These are phyloP conservation scores for Papiliotrema terrestris DNA, from an alignment of 1,284 basidiomycete genomes.

Conservation along the genomic window DNA sequence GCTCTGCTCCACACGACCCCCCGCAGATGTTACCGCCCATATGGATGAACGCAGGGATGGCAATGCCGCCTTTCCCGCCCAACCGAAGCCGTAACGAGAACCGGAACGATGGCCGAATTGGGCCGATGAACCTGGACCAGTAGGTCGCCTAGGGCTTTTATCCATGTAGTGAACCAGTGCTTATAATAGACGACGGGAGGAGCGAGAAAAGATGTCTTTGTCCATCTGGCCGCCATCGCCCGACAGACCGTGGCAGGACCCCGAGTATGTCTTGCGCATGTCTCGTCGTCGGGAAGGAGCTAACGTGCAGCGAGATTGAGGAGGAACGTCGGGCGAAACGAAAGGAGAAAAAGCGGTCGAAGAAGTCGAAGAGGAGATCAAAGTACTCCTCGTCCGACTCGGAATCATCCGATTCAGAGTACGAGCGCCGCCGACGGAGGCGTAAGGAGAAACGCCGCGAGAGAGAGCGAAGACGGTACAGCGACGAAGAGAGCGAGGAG, in stretches of 20 bases:
- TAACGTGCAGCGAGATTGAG: constrained; percentile 20
- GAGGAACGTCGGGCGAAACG: constrained; percentile 25
- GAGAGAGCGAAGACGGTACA: constrained; percentile 42
- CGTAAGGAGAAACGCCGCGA: constrained; percentile 21
- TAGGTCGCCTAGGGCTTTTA: neutral
- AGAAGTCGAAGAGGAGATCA: constrained; percentile 19
- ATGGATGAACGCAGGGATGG: neutral
- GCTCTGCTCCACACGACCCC: neutral
- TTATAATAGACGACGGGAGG: constrained; percentile 63
- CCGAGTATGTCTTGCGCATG: constrained; percentile 53
- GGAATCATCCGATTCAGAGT: constrained; percentile 57
- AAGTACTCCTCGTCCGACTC: constrained; percentile 49
- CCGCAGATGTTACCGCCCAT: neutral
- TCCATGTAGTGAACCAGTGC: neutral
- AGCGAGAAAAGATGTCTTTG: constrained; percentile 63
- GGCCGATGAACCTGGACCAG: constrained; percentile 1
- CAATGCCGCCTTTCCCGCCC: constrained; percentile 2
- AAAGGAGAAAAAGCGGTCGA: constrained; percentile 18
- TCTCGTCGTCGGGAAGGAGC: neutral
- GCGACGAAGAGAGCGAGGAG: constrained; percentile 27
- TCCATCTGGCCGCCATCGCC: constrained; percentile 85
- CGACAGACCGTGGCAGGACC: constrained; percentile 51
- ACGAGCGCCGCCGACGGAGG: constrained; percentile 47
- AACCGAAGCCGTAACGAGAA: neutral
- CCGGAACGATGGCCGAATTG: neutral